These are phyloP conservation scores for Vigna mungo DNA, from an alignment of 306 rosid genomes.

Conservation along the genomic window DNA sequence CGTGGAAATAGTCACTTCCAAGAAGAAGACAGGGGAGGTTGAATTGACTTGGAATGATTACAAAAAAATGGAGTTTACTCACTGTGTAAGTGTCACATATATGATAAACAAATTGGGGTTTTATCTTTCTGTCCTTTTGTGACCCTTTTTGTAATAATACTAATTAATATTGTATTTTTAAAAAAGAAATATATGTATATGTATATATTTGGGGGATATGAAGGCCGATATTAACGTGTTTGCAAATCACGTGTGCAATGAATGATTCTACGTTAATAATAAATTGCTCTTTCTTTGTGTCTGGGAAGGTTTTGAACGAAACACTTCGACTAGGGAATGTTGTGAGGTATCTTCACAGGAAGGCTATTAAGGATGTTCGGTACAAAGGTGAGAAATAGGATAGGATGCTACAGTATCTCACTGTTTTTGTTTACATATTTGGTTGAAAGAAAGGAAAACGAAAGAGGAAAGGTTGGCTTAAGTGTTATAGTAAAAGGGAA, in stretches of 20 bases:
- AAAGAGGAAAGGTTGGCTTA: slow-evolving; percentile 19
- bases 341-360: slow-evolving; percentile 91
- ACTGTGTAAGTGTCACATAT: slow-evolving; percentile 73
- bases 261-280: neutral
- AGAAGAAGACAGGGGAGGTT: slow-evolving; percentile 65
- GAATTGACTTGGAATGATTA: slow-evolving; percentile 95
- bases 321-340: slow-evolving; percentile 91
- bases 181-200: neutral
- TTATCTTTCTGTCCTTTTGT: neutral
- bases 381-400: slow-evolving; percentile 67
- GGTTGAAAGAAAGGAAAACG: neutral
- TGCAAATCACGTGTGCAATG: neutral
- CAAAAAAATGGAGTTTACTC: slow-evolving; percentile 93
- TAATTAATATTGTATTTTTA: neutral
- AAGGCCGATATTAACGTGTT: neutral
- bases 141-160: neutral
- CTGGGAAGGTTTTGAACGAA: slow-evolving; percentile 82
- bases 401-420: neutral
- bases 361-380: slow-evolving; percentile 84
- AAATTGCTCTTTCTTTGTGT: neutral
- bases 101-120: neutral
- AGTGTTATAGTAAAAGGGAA: slow-evolving; percentile 30
- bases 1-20: slow-evolving; percentile 61
- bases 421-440: neutral
- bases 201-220: neutral